Evolutionary conservation across 345 rosid genomes (phyloP), one percentile per base, ranked within the genome.

Genomic region (Hevea brasiliensis): DNA sequence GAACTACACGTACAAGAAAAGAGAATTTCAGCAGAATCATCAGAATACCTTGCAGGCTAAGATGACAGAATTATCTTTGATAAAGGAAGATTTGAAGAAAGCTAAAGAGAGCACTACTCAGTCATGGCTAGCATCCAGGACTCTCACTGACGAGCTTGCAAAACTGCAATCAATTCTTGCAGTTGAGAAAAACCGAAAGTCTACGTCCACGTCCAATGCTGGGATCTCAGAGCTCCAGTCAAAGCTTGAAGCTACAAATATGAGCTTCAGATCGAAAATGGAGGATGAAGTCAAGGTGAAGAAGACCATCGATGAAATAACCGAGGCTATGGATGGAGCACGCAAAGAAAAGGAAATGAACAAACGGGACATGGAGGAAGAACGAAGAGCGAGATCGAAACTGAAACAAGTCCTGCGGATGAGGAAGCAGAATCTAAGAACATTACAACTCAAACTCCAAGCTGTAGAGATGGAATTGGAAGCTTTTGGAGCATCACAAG

Each of bases 41-140:
- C 74, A 37, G 5, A 23, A 47, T 10, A n/a, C 29, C 0, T 17
- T 65, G 53, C 72, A 78, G 74, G 81, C 59, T 37, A 73, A 71
- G 80, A 69, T 80, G 24, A 76, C 37, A n/a, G 85, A 86, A 68
- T 67, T 88, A 48, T 61, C 7, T 20, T 75, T 44, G 37, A 77
- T 70, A 5, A 84, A 75, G 72, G 83, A 76, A 64, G 79, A 68
- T 72, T 58, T 85, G 35, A 73, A 77, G 76, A 76, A 62, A 72
- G 85, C 87, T 8, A 88, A 61, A 69, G 89, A 86, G 13, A n/a
- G n/a, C 0, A 76, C 84, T 0, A 82, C 69, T 45, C 81, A 82
- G 54, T 85, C 89, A 24, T 85, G 83, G 87, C 42, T 85, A 17
- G 88, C 85, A 44, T 88, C 89, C 69, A 78, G 59, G 70, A 89